Conservation (phyloP, 345 rosid species). For the Gossypium thurberi region DNA sequence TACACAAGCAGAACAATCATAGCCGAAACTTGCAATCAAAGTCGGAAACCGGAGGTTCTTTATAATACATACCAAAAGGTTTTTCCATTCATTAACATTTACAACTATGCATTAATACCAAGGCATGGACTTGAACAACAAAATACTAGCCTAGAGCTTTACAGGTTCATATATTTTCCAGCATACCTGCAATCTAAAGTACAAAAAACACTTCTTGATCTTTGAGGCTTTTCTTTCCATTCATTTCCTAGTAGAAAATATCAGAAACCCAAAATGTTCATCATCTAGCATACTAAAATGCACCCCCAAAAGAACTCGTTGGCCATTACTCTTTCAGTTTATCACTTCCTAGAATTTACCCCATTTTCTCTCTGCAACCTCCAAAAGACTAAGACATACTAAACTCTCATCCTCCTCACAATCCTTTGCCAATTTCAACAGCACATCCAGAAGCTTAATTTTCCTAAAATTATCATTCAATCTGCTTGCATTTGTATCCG, state of each 20-base stretch:
- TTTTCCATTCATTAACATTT: not conserved
- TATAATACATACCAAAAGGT: not conserved
- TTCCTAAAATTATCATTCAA: not conserved
- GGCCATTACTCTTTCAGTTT: not conserved
- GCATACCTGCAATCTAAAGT: not conserved
- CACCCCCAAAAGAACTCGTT: not conserved
- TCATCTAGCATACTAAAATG: not conserved
- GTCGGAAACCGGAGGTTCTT: not conserved
- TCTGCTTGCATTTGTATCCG: not conserved
- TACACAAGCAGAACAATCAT: not conserved
- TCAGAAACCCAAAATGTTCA: not conserved
- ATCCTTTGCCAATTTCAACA: conserved; percentile 19
- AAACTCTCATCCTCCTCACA: conserved; percentile 8
- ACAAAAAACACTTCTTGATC: not conserved
- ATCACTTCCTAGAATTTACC: not conserved
- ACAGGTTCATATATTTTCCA: not conserved
- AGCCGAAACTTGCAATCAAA: not conserved
- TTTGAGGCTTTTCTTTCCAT: not conserved
- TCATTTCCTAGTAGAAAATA: not conserved
- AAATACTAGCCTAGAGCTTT: not conserved
- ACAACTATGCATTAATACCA: not conserved
- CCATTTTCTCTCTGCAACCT: conserved; percentile 21
- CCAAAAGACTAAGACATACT: conserved; percentile 12
- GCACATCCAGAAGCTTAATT: conserved; percentile 19
- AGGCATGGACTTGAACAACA: not conserved